Conservation (phyloP, 2,329 filamentous ascomycete species). For the Coniochaeta ligniaria region DNA sequence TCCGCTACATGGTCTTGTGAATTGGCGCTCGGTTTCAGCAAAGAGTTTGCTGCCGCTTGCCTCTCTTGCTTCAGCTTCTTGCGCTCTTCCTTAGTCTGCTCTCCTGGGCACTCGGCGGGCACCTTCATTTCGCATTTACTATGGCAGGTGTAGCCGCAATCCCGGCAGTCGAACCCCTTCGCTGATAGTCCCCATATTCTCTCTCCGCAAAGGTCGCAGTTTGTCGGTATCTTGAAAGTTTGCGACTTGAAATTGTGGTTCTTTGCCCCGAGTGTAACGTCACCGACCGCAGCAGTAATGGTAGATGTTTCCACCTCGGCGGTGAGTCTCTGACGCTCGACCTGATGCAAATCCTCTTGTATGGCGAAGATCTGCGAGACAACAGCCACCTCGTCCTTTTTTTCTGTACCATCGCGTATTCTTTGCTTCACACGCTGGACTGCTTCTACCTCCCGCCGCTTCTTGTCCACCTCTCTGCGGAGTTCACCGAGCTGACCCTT, state of each 20-base stretch:
- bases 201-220: conserved; percentile 94
- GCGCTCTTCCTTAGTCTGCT: conserved; percentile 87
- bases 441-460: conserved; percentile 75
- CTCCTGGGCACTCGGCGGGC: conserved; percentile 88
- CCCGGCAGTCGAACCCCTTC: conserved; percentile 91
- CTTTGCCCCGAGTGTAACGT: conserved; percentile 84
- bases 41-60: conserved; percentile 67
- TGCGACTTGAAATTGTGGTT: conserved; percentile 99
- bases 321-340: conserved; percentile 76
- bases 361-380: conserved; percentile 76
- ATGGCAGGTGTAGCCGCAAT: conserved; percentile 97
- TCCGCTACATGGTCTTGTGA: conserved; percentile 47
- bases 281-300: conserved; percentile 84
- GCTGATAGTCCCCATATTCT: conserved; percentile 95
- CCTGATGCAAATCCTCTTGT: conserved; percentile 78
- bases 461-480: conserved; percentile 77
- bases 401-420: conserved; percentile 77
- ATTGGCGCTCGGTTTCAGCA: conserved; percentile 39
- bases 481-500: conserved; percentile 77
- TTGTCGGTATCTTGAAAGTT: conserved; percentile 98
- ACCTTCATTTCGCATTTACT: conserved; percentile 99
- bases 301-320: conserved; percentile 91
- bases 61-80: conserved; percentile 87
- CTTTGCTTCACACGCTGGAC: conserved; percentile 66
- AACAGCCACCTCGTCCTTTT: conserved; percentile 80